Conservation (phyloP, 1,139 yeast species). For the Lodderomyces theae region DNA sequence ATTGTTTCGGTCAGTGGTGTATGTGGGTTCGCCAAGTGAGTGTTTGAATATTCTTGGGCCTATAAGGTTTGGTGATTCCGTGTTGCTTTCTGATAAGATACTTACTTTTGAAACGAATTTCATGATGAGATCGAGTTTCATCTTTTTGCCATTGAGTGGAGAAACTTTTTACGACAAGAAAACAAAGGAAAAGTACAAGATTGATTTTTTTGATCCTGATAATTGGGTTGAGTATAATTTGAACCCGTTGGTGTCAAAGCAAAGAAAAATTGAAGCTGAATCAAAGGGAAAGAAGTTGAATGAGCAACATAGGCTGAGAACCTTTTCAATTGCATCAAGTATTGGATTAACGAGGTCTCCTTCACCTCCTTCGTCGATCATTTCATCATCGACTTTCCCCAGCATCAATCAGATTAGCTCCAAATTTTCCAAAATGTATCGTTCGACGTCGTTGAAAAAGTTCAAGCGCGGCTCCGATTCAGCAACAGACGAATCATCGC, state of each 20-base stretch:
- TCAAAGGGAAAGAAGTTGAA: not conserved
- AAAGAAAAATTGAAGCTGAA: slow-evolving; percentile 22
- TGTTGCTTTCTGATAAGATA: slow-evolving; percentile 68
- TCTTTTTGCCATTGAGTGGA: slow-evolving; percentile 74
- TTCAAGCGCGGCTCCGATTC: not conserved
- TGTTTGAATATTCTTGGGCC: slow-evolving; percentile 90
- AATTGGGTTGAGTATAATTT: slow-evolving; percentile 76
- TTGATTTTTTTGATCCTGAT: slow-evolving; percentile 78
- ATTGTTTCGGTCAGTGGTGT: slow-evolving; percentile 68
- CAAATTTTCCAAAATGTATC: slow-evolving; percentile 11
- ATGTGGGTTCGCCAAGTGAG: slow-evolving; percentile 81
- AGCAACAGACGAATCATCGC: too few species aligned
- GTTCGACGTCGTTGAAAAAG: slow-evolving; percentile 11
- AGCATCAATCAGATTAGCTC: slow-evolving; percentile 18
- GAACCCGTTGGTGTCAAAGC: slow-evolving; percentile 66
- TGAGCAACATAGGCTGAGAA: not conserved
- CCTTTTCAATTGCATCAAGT: not conserved
- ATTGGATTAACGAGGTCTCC: not conserved
- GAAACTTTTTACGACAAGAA: slow-evolving; percentile 63
- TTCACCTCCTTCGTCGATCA: slow-evolving; percentile 2
- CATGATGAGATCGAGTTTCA: slow-evolving; percentile 81
- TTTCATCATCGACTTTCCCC: slow-evolving; percentile 18
- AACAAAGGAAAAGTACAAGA: slow-evolving; percentile 55
- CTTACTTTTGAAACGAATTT: slow-evolving; percentile 80
- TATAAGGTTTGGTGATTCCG: slow-evolving; percentile 74